Evolutionary conservation across 2,329 filamentous ascomycete genomes (phyloP), one percentile per base, ranked within the genome.

Genomic region (Leptosphaerulina australis): DNA sequence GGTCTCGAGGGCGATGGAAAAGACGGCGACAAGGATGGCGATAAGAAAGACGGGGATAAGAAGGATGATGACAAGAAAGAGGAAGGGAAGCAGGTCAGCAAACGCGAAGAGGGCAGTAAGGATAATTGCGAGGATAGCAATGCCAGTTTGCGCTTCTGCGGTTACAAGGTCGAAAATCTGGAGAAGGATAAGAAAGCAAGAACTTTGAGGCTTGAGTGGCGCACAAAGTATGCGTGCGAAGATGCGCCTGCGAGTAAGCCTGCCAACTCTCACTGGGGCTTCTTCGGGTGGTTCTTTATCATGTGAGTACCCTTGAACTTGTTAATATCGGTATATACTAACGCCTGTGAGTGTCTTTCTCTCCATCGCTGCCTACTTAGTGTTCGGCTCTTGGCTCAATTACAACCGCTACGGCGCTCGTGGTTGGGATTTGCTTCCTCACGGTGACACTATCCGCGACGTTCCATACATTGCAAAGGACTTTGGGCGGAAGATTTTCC

Each of bases 371-470:
- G 79, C 92, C 18, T 99, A 97, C 76, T 86, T 99, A 59, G 96
- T 97, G 72, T 97, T 97, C 69, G 92, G 93, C 58, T 96, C 92
- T 15, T 99, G 94, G 94, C 86, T 97, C 72, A 97, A 97, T 79
- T 97, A 97, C 81, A 97, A 91, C 78, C 89, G 92, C 55, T 96
- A 96, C 74, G 93, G 93, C 37, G 92, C 93, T 43, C 83, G 93
- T 34, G 94, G 94, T 49, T 97, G 92, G 92, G 94, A 97, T 67
- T 81, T 97, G 14, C 80, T 97, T 14, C 94, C 94, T 11, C 93
- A 97, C 70, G 89, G 89, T 59, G 94, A 99, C 73, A 88, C 90
- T 0, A 88, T 97, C 63, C 87, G 93, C 58, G 94, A 99, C 68
- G 77, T 97, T 15, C 94, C 94, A 3, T 97, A 97, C 70, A 81